These are phyloP conservation scores for Ceratobasidium sp. DNA, from an alignment of 1,284 basidiomycete genomes.

Conservation along the genomic window DNA sequence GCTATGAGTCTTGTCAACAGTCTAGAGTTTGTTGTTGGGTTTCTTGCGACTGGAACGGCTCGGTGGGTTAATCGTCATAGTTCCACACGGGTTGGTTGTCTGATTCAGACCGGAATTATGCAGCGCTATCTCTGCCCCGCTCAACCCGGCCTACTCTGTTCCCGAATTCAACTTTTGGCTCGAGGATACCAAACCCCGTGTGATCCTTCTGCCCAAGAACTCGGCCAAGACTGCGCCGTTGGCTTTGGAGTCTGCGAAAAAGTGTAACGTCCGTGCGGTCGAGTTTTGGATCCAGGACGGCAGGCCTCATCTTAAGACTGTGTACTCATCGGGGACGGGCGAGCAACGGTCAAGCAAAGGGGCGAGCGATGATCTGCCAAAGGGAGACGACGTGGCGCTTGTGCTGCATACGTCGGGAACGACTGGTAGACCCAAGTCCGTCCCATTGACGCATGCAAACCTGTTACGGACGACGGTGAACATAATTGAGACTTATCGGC, in stretches of 20 bases:
- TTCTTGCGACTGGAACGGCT: slow-evolving; percentile 48
- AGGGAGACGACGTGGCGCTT: slow-evolving; percentile 62
- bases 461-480: slow-evolving; percentile 69
- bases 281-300: slow-evolving; percentile 45
- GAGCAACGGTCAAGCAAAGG: slow-evolving; percentile 33
- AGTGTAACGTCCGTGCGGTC: slow-evolving; percentile 43
- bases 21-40: slow-evolving; percentile 49
- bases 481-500: slow-evolving; percentile 66
- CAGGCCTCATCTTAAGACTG: slow-evolving; percentile 44
- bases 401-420: slow-evolving; percentile 72
- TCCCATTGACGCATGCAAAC: slow-evolving; percentile 68
- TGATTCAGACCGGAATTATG: not conserved
- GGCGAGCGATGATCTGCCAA: slow-evolving; percentile 42
- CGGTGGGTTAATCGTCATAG: slow-evolving; percentile 41
- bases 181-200: slow-evolving; percentile 48
- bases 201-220: slow-evolving; percentile 47
- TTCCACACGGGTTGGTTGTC: not conserved
- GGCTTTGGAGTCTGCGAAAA: slow-evolving; percentile 46
- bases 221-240: slow-evolving; percentile 44
- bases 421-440: slow-evolving; percentile 70
- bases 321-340: slow-evolving; percentile 38
- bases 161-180: slow-evolving; percentile 50
- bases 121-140: slow-evolving; percentile 50
- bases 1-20: slow-evolving; percentile 48
- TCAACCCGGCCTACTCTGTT: slow-evolving; percentile 48